A percentile compares a stretch with the other conserved stretches of the same genome.
Conservation (phyloP, 805 yeast genomes). For the Saccharomycopsis sp. region DNA sequence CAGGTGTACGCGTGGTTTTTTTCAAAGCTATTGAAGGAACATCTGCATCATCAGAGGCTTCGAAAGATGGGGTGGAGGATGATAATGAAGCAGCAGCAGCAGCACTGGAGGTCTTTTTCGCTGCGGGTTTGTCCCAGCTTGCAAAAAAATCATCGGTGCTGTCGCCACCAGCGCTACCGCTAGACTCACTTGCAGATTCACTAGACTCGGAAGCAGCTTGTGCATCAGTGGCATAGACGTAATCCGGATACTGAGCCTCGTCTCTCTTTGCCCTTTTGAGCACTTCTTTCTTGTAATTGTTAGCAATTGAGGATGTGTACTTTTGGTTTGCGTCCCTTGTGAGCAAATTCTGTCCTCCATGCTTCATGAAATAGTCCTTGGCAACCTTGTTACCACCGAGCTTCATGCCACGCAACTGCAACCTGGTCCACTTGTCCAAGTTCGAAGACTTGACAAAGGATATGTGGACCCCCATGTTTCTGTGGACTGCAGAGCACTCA, state of each 20-base stretch:
- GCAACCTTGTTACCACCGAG: slow-evolving; percentile 89
- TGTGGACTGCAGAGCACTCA: slow-evolving; percentile 92
- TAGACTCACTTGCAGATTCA: slow-evolving; percentile 27
- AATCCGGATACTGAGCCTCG: slow-evolving; percentile 60
- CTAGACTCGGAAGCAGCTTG: slow-evolving; percentile 25
- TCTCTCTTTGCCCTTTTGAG: slow-evolving; percentile 61
- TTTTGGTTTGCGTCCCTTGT: slow-evolving; percentile 59
- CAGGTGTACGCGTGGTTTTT: slow-evolving; percentile 12
- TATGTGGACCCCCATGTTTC: slow-evolving; percentile 93
- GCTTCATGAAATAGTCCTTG: slow-evolving; percentile 69
- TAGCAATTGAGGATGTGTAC: slow-evolving; percentile 76
- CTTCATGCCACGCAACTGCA: slow-evolving; percentile 84
- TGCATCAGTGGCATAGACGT: slow-evolving; percentile 53
- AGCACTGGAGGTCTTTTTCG: slow-evolving; percentile 24
- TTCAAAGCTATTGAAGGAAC: not conserved
- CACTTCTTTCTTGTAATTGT: slow-evolving; percentile 70
- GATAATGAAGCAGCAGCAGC: slow-evolving; percentile 24
- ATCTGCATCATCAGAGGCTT: too few species aligned
- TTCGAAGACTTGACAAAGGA: slow-evolving; percentile 89
- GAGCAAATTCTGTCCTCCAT: slow-evolving; percentile 74
- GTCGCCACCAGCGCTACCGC: slow-evolving; percentile 23
- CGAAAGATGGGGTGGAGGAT: slow-evolving; percentile 28
- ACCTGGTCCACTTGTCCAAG: slow-evolving; percentile 89
- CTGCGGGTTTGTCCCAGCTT: slow-evolving; percentile 78
- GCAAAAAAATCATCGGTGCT: slow-evolving; percentile 82